Percentiles rank a stretch among this genome's conserved stretches.
These are phyloP conservation scores for Millerago galiae DNA, from an alignment of 805 yeast species.

Conservation along the genomic window DNA sequence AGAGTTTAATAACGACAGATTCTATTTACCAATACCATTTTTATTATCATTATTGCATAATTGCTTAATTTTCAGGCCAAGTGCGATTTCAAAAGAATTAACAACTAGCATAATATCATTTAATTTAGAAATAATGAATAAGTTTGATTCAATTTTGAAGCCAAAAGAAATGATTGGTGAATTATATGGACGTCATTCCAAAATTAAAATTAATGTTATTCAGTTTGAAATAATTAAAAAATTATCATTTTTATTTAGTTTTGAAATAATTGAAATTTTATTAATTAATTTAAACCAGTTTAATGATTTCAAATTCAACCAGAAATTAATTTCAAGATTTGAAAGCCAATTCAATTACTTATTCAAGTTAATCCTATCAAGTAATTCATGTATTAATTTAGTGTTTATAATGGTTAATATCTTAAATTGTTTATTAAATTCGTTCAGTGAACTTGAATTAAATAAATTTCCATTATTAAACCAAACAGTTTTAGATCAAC, in stretches of 20 bases:
- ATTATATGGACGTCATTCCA: slow-evolving; percentile 15
- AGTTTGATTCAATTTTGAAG: slow-evolving; percentile 14
- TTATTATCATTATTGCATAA: slow-evolving; percentile 51
- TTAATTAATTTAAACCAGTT: slow-evolving; percentile 11
- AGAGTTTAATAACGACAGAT: slow-evolving; percentile 2
- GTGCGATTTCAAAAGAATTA: slow-evolving; percentile 41
- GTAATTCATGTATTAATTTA: slow-evolving; percentile 46
- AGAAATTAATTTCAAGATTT: slow-evolving; percentile 1
- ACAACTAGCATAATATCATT: background rate
- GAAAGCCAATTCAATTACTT: slow-evolving; percentile 22
- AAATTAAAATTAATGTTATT: slow-evolving; percentile 27
- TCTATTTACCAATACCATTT: slow-evolving; percentile 46
- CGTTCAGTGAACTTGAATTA: slow-evolving; percentile 11
- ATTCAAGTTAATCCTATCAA: slow-evolving; percentile 37
- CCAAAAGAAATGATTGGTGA: slow-evolving; percentile 22
- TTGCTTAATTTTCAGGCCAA: slow-evolving; percentile 51
- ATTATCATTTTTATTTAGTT: slow-evolving; percentile 41
- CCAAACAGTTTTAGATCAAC: slow-evolving; percentile 20
- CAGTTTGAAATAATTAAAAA: slow-evolving; percentile 45
- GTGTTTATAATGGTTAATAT: slow-evolving; percentile 49
- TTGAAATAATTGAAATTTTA: slow-evolving; percentile 52
- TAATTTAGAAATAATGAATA: slow-evolving; percentile 18
- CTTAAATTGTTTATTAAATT: slow-evolving; percentile 35
- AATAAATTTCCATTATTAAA: slow-evolving; percentile 11
- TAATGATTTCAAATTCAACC: slow-evolving; percentile 9